Evolutionary conservation across 108 stramenopile genomes (phyloP).

Genomic region (Nannochloropsis oceanica): DNA sequence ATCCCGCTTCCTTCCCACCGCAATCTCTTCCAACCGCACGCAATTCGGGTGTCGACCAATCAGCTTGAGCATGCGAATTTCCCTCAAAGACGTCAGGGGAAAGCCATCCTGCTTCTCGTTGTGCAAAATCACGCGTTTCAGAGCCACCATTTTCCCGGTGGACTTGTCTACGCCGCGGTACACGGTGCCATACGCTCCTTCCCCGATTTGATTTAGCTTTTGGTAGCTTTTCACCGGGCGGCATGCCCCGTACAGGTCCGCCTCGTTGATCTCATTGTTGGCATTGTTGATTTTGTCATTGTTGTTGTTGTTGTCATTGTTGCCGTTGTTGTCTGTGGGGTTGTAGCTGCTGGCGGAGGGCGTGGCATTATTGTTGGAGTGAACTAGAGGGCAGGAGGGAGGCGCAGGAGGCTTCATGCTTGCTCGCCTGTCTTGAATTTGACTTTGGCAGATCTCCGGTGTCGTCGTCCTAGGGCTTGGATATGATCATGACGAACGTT

Average conservation of each 20-base stretch:
- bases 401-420: too few species aligned
- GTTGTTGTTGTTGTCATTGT: too few species aligned
- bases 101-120: constrained; percentile 42
- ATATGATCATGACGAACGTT: too few species aligned
- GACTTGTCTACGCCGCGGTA: constrained; percentile 32
- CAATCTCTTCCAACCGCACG: constrained; percentile 33
- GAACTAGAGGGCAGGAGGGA: too few species aligned
- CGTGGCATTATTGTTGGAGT: too few species aligned
- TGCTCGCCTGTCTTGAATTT: too few species aligned
- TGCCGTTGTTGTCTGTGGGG: too few species aligned
- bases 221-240: constrained; percentile 19
- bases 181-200: constrained; percentile 40
- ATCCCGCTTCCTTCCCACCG: constrained; percentile 28
- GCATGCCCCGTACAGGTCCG: neutral
- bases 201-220: constrained; percentile 30
- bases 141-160: constrained; percentile 22
- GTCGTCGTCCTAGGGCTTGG: too few species aligned
- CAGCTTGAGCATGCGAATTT: constrained; percentile 26
- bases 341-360: too few species aligned
- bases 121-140: constrained; percentile 37
- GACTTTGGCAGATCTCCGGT: too few species aligned
- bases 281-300: neutral
- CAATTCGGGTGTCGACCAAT: constrained; percentile 29
- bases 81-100: constrained; percentile 36
- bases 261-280: neutral